A percentile compares a stretch with the other conserved stretches of the same genome.
Evolutionary conservation across 495 filamentous ascomycete genomes (phyloP).

Genomic region (Podospora bellae-mahoneyi): DNA sequence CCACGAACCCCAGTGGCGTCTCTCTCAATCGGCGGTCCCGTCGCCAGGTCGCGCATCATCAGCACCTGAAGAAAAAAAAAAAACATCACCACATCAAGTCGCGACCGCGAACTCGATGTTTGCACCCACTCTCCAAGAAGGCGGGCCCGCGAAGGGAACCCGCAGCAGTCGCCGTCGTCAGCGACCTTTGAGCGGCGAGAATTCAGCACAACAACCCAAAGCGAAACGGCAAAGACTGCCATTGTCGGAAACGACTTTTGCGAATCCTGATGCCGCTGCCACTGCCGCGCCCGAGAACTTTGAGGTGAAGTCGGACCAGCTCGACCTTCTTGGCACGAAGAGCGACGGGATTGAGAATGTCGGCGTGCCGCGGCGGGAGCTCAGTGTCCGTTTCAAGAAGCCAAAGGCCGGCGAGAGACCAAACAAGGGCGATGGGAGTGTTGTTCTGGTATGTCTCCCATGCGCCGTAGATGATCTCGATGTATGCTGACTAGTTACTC

Average conservation of each 20-base stretch:
- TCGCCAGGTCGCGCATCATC: slow-evolving; percentile 14
- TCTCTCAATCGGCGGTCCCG: not conserved
- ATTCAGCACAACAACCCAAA: slow-evolving; percentile 59
- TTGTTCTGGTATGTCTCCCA: slow-evolving; percentile 56
- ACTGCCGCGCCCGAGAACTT: slow-evolving; percentile 39
- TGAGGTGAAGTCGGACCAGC: slow-evolving; percentile 46
- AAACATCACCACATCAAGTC: slow-evolving; percentile 13
- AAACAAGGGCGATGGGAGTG: slow-evolving; percentile 57
- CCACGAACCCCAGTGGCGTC: slow-evolving; percentile 5
- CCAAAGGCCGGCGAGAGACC: slow-evolving; percentile 53
- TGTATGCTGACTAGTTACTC: slow-evolving; percentile 24
- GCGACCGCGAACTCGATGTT: slow-evolving; percentile 53
- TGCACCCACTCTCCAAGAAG: slow-evolving; percentile 49
- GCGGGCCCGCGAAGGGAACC: slow-evolving; percentile 51
- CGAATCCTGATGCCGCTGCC: slow-evolving; percentile 37
- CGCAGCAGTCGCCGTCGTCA: slow-evolving; percentile 61
- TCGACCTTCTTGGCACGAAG: slow-evolving; percentile 40
- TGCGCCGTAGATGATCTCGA: slow-evolving; percentile 1
- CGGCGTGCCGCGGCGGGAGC: slow-evolving; percentile 40
- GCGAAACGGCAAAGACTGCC: slow-evolving; percentile 69
- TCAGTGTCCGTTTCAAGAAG: slow-evolving; percentile 62
- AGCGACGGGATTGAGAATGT: slow-evolving; percentile 46
- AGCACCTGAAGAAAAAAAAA: not conserved
- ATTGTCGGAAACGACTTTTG: slow-evolving; percentile 54
- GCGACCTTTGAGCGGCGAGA: slow-evolving; percentile 63